phyloP scores from a whole-genome alignment of 345 rosid genomes.

The Brassica carinata region DNA sequence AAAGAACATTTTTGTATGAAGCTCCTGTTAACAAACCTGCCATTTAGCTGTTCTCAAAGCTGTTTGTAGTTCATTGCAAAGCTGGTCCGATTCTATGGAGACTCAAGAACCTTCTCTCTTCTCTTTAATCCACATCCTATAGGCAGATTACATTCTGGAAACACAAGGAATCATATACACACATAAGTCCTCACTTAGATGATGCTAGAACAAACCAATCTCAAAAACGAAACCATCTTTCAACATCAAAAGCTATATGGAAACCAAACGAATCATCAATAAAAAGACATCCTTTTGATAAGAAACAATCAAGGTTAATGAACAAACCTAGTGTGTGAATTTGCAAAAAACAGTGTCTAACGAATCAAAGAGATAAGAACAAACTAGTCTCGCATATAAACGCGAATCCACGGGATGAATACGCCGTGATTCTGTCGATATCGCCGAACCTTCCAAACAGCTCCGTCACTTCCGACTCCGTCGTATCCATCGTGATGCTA shows the following conservation, averaged over 20 bases:
- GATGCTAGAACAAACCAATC: background rate
- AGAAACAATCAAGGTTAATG: background rate
- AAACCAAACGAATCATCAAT: background rate
- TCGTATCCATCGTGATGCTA: slow-evolving; percentile 54
- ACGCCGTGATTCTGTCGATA: slow-evolving; percentile 71
- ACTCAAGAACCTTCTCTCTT: slow-evolving; percentile 44
- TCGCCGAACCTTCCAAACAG: slow-evolving; percentile 66
- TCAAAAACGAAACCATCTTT: background rate
- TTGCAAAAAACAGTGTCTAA: slow-evolving; percentile 31
- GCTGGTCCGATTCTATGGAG: slow-evolving; percentile 47
- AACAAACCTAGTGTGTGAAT: slow-evolving; percentile 14
- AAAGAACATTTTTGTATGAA: too few species aligned
- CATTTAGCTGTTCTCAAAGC: slow-evolving; percentile 44
- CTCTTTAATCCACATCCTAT: slow-evolving; percentile 68
- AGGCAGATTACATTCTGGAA: background rate
- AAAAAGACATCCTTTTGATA: background rate
- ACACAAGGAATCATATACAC: background rate
- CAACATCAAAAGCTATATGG: background rate
- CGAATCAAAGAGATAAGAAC: slow-evolving; percentile 62
- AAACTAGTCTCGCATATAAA: slow-evolving; percentile 92
- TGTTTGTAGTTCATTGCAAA: slow-evolving; percentile 69
- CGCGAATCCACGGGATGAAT: slow-evolving; percentile 70
- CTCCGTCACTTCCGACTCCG: slow-evolving; percentile 68
- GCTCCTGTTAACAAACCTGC: too few species aligned
- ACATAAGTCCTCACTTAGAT: background rate